Evolutionary conservation across 192 early-diverging fungal species (phyloP).

Genomic region (Martensiomyces pterosporus): DNA sequence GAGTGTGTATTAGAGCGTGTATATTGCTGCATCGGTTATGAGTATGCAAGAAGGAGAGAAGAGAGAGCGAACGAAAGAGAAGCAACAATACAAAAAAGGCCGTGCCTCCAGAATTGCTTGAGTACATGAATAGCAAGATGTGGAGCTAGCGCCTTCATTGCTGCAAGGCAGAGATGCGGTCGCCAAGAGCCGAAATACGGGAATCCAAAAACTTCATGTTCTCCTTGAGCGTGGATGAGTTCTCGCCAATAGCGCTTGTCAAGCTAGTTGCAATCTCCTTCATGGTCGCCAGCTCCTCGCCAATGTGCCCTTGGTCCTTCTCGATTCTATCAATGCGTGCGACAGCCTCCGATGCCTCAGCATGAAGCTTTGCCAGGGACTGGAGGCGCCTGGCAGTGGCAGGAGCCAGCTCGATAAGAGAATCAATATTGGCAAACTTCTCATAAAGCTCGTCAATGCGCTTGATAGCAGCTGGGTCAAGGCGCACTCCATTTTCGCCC

Average conservation of each 20-base stretch:
- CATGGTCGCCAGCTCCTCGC: conserved; percentile 61
- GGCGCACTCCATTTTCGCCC: background rate
- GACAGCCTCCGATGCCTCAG: conserved; percentile 74
- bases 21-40: too few species aligned
- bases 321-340: conserved; percentile 70
- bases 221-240: conserved; percentile 55
- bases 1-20: too few species aligned
- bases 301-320: conserved; percentile 63
- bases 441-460: conserved; percentile 43
- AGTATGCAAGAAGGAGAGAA: too few species aligned
- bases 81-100: too few species aligned
- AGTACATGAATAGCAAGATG: too few species aligned
- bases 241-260: conserved; percentile 54
- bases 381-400: conserved; percentile 74
- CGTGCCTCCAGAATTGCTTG: too few species aligned
- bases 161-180: conserved; percentile 42
- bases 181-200: conserved; percentile 60
- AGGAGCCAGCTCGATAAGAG: conserved; percentile 73
- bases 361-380: conserved; percentile 72
- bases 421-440: conserved; percentile 62
- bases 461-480: conserved; percentile 21
- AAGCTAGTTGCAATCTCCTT: conserved; percentile 57
- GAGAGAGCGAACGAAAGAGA: too few species aligned
- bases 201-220: conserved; percentile 65
- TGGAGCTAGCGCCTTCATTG: too few species aligned